phyloP scores from a whole-genome alignment of 129 eudicot species.

The Rutidosis leptorrhynchoides region DNA sequence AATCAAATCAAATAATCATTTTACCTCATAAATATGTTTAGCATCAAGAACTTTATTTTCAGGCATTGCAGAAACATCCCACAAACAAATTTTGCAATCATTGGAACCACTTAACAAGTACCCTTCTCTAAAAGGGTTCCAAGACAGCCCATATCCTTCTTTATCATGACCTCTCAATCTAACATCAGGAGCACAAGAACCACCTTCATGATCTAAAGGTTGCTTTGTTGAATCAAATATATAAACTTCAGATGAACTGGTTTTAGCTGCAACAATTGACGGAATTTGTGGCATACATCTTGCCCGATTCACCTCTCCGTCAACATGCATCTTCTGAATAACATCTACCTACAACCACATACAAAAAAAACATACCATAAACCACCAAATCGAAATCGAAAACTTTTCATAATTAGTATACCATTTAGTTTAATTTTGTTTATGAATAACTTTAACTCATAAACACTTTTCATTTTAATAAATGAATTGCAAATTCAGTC shows the following conservation, averaged over 20 bases:
- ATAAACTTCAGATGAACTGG: constrained; percentile 66
- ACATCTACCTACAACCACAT: constrained; percentile 60
- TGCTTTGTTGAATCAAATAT: constrained; percentile 61
- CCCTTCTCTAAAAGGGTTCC: constrained; percentile 86
- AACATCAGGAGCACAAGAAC: constrained; percentile 67
- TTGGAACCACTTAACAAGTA: constrained; percentile 85
- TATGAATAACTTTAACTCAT: neutral
- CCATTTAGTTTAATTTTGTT: neutral
- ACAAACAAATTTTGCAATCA: constrained; percentile 79
- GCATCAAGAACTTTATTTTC: constrained; percentile 66
- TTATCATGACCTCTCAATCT: constrained; percentile 84
- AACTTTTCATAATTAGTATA: too few relatives aligned
- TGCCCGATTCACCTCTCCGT: constrained; percentile 96
- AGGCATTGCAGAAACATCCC: constrained; percentile 84
- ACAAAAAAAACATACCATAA: neutral
- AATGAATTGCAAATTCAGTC: neutral
- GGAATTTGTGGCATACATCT: constrained; percentile 75
- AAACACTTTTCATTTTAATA: neutral
- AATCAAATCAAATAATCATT: neutral
- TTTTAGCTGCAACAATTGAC: constrained; percentile 82
- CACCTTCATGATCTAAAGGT: constrained; percentile 42
- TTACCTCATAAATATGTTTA: constrained; percentile 51
- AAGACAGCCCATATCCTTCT: constrained; percentile 94
- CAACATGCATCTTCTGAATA: constrained; percentile 67
- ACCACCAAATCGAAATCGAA: neutral